Base-by-base conservation (phyloP, 805 yeast species). In the Candida palmyrensis region DNA sequence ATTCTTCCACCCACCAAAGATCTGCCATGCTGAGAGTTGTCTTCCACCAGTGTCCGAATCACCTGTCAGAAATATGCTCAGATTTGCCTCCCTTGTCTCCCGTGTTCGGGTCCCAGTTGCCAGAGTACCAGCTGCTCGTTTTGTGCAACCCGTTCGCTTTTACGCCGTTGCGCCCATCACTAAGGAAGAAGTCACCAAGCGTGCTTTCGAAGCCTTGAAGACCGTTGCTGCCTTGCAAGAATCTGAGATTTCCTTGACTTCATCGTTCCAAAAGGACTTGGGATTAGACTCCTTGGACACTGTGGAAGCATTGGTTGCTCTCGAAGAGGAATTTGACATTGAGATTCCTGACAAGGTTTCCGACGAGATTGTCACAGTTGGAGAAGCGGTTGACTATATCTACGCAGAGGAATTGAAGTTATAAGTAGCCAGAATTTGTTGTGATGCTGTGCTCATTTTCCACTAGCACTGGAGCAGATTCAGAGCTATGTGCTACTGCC, bases 261-360 rank as follows among this genome's bases (percentile, higher is more conserved):
- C 84, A 7, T 68, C 77, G 31, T 77, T 80, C 58, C 68, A 72
- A 41, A 75, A 72, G 45, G 95, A 85, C 52, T 73, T 85, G 47
- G 90, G 89, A n/a, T 74, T 85, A 55, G 98, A 90, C 62, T 85
- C 96, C 7, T 73, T 90, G 46, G 98, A 90, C 55, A 83, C 92
- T 42, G 96, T 90, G 42, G 98, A 90, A 68, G 89, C 92, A 36
- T 74, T 92, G 49, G 95, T 92, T 61, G 96, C 96, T 37, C 81
- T 90, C 53, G 98, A 90, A 71, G 96, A 89, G 71, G 72, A 80
- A 57, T 78, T 78, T 47, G 87, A 85, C 51, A 75, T 86, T 54
- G 84, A 82, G 57, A 77, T 85, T 54, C 87, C 94, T 23, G 96
- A 87, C 66, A 80, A 83, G 58, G 85, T 86, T 49, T 92, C 96